A percentile compares a stretch with the other conserved stretches of the same genome.
These are phyloP conservation scores for Aphanomyces stellatus DNA, from an alignment of 352 stramenopile genomes.

Conservation along the genomic window DNA sequence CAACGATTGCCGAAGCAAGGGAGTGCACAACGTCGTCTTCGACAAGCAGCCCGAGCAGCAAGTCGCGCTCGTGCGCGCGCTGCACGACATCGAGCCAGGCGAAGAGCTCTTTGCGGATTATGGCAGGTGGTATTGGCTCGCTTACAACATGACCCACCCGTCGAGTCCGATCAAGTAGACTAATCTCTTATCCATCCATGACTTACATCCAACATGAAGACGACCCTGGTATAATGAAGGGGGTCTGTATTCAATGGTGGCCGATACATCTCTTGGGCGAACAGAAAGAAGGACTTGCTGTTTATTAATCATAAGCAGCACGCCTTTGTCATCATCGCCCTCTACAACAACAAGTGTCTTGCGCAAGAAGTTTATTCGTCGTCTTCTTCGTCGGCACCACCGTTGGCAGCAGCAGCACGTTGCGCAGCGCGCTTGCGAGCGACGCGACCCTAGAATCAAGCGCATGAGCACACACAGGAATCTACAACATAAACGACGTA, in stretches of 20 bases:
- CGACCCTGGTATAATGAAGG: no score
- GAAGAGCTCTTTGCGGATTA: constrained; percentile 81
- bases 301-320: background rate
- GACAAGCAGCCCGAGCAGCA: constrained; percentile 43
- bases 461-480: background rate
- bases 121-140: constrained; percentile 74
- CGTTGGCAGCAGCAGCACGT: constrained; percentile 85
- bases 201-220: background rate
- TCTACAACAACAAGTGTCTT: constrained; percentile 20
- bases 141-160: constrained; percentile 60
- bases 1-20: constrained; percentile 57
- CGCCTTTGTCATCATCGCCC: constrained; percentile 8
- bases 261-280: no score
- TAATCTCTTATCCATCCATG: background rate
- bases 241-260: no score
- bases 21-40: constrained; percentile 69
- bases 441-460: constrained; percentile 80
- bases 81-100: constrained; percentile 40
- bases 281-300: background rate
- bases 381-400: constrained; percentile 59
- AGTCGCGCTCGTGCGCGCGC: constrained; percentile 47
- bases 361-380: constrained; percentile 70
- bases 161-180: constrained; percentile 37
- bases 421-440: constrained; percentile 90
- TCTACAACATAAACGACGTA: constrained; percentile 22